Conservation (phyloP, 108 stramenopile genomes). For the Fistulifera pelliculosa region DNA sequence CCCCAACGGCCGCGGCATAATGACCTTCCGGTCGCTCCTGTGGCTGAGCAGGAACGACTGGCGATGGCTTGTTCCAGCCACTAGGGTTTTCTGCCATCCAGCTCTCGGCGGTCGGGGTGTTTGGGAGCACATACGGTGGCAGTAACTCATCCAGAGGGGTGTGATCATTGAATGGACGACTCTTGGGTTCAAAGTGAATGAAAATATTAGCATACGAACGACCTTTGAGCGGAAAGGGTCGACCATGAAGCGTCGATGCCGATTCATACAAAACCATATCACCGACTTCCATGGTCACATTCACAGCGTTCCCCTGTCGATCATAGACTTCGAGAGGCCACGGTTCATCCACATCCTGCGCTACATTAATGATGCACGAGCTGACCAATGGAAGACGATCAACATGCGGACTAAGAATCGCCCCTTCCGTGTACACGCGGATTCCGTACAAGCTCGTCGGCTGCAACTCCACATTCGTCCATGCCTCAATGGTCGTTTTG, state of each 20-base stretch:
- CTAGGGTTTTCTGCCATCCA: conserved; percentile 40
- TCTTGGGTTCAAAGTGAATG: conserved; percentile 82
- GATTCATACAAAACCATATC: conserved; percentile 86
- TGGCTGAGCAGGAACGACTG: conserved; percentile 17
- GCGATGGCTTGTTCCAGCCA: conserved; percentile 36
- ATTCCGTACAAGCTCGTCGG: conserved; percentile 88
- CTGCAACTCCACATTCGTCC: conserved; percentile 82
- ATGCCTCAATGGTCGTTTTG: conserved; percentile 72
- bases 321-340: conserved; percentile 87
- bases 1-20: conserved; percentile 33
- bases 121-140: conserved; percentile 39
- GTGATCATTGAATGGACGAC: conserved; percentile 27
- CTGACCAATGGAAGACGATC: conserved; percentile 86
- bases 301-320: conserved; percentile 69
- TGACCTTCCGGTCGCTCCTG: conserved; percentile 42
- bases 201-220: conserved; percentile 57
- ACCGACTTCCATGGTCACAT: conserved; percentile 86
- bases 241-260: conserved; percentile 58
- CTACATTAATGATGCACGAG: conserved; percentile 86
- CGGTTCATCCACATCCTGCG: conserved; percentile 85
- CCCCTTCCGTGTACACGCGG: conserved; percentile 73
- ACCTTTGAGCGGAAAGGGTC: conserved; percentile 83
- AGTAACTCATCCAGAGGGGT: conserved; percentile 24
- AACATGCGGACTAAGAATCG: conserved; percentile 84
- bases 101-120: conserved; percentile 34